Base-by-base conservation (phyloP, 768 basidiomycete genomes). In the Auricularia cornea region DNA sequence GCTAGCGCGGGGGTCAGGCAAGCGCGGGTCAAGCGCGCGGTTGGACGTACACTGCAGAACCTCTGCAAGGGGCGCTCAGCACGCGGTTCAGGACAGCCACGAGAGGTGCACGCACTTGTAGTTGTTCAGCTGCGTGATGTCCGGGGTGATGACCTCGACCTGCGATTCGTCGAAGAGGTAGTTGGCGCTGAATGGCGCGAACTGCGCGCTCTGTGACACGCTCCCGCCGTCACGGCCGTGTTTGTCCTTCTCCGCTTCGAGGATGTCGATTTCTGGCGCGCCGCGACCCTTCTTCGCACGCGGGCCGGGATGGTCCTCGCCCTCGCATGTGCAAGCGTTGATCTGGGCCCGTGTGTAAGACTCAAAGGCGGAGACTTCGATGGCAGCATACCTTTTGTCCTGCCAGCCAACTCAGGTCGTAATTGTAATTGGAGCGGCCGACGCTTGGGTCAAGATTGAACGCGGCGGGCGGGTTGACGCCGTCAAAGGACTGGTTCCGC, bases 291-390 rank as follows among this genome's bases (percentile, higher is more conserved):
- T n/a, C 16, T 52, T 28, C 54, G 69, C 70, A 5, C 31, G 60
- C 0, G 92, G 92, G 1, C 92, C 92, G 0, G 91, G 92, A 71
- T 94, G 92, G 64, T 91, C 89, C 59, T 84, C 82, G 18, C 79
- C 81, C 0, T 87, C 77, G 70, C 91, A 94, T 1, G 90, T 90
- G 70, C 90, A 93, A 0, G 90, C 79, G 5, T 90, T 92, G 29
- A 97, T 77, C 71, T 97, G 94, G 14, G 95, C 96, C 1, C 87
- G 90, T 52, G 97, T 87, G 72, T 81, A 96, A 0, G 91, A 18
- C 8, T 40, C 38, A 18, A 40, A 40, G 38, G 18, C 38, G 38
- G 8, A 18, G 18, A n/a, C n/a, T n/a, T 18, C 8, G 18, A 40
- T 18, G 18, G 8, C 8, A 40, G 18, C 38, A 40, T 4, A 12